Evolutionary conservation across 495 filamentous ascomycete genomes (phyloP), one percentile per base, ranked within the genome.

Genomic region (Tetracladium setigerum): DNA sequence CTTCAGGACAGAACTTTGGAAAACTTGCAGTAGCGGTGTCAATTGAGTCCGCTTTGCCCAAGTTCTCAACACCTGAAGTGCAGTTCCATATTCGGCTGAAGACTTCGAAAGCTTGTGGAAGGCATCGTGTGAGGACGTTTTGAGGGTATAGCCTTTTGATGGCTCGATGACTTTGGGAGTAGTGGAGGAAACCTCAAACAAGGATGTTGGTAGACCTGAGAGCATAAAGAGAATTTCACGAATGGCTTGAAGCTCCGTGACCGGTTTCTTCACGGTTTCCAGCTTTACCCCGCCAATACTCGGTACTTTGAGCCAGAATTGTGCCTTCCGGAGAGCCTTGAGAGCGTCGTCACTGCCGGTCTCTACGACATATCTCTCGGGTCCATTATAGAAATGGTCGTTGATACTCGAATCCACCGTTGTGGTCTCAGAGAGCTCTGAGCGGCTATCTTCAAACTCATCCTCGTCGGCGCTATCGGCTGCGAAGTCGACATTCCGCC

Each of bases 141-240:
- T 58, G 8, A 67, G 54, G 11, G 52, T 45, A 46, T 64, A 69
- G 6, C 44, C 15, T 30, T 46, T 52, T 0, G 30, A 37, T 15
- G 58, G 59, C 18, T 51, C 50, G 9, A 50, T 38, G 9, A 51
- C 12, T n/a, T 19, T 24, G 7, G 35, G 18, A 13, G 46, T 22
- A 10, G 44, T 49, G 14, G 56, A 44, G 12, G 46, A 18, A 5
- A 60, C 44, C 30, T 77, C 70, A 30, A 86, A 95, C 5, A 95
- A 61, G 15, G 78, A 82, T 0, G 86, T 94, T 31, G 82, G 77
- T 15, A 95, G 66, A 0, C 88, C 89, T 30, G 78, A 73, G 1
- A 97, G 75, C 88, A 95, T 91, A 53, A 86, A 90, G 1, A 95
- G 67, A 1, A 78, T 71, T 53, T 97, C 90, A 35, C 90, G 81